Conservation (phyloP, 345 rosid species). For the Ceriops tagal region DNA sequence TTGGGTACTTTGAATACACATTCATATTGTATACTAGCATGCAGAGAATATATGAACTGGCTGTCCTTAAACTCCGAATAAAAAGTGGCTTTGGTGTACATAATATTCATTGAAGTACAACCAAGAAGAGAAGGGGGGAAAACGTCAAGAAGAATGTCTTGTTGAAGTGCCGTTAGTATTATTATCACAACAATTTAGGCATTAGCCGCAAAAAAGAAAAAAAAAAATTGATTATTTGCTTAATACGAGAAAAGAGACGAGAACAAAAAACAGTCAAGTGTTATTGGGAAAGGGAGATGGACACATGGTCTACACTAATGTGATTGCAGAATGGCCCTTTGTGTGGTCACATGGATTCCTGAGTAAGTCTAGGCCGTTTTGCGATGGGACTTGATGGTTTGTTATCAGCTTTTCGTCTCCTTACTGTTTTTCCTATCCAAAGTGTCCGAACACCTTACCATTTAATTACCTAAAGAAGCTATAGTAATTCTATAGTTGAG, state of each 20-base stretch:
- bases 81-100: slow-evolving; percentile 4
- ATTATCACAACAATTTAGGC: background rate
- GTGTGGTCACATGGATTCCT: slow-evolving; percentile 66
- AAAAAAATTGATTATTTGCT: background rate
- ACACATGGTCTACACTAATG: slow-evolving; percentile 15
- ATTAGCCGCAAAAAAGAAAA: too few species aligned
- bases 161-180: slow-evolving; percentile 13
- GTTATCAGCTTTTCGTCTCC: slow-evolving; percentile 40
- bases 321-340: slow-evolving; percentile 38
- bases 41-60: background rate
- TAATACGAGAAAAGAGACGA: background rate
- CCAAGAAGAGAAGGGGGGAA: slow-evolving; percentile 20
- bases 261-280: background rate
- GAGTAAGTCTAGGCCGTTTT: slow-evolving; percentile 22
- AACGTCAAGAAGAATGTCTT: slow-evolving; percentile 35
- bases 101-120: slow-evolving; percentile 21
- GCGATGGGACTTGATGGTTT: slow-evolving; percentile 17
- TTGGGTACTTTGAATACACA: too few species aligned
- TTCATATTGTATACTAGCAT: background rate
- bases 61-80: background rate
- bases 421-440: slow-evolving; percentile 33
- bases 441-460: slow-evolving; percentile 41
- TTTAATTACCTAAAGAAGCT: slow-evolving; percentile 33
- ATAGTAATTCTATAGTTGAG: slow-evolving; percentile 5
- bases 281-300: slow-evolving; percentile 23